Evolutionary conservation across 306 rosid genomes (phyloP).

Genomic region (Castanea sativa): DNA sequence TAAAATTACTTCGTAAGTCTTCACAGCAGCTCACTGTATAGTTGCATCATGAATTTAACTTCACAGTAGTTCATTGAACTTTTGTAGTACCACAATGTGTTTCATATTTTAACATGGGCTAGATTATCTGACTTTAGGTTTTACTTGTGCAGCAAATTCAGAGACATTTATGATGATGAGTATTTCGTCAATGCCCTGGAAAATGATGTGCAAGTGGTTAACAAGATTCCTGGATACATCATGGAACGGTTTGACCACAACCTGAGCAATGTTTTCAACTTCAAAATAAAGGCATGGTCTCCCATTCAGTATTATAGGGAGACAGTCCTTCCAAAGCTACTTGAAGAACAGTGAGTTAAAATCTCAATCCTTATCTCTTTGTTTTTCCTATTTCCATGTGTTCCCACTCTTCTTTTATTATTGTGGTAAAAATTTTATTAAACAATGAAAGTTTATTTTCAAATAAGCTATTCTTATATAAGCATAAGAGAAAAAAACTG

Average conservation of each 20-base stretch:
- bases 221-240: slow-evolving; percentile 75
- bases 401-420: background rate
- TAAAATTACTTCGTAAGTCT: background rate
- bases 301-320: slow-evolving; percentile 78
- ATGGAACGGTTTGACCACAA: slow-evolving; percentile 97
- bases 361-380: slow-evolving; percentile 7
- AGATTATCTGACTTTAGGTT: slow-evolving; percentile 34
- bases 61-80: slow-evolving; percentile 4
- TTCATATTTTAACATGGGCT: slow-evolving; percentile 11
- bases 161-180: slow-evolving; percentile 85
- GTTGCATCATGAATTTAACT: background rate
- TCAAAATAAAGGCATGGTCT: slow-evolving; percentile 96
- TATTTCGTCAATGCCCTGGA: slow-evolving; percentile 62
- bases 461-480: background rate
- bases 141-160: slow-evolving; percentile 72
- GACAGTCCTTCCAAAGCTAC: slow-evolving; percentile 81
- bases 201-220: slow-evolving; percentile 82
- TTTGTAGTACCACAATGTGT: slow-evolving; percentile 1
- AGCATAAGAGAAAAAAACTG: background rate
- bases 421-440: background rate
- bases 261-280: slow-evolving; percentile 89
- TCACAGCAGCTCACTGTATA: background rate
- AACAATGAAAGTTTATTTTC: background rate
- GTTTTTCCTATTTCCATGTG: background rate
- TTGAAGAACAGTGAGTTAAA: slow-evolving; percentile 85